These are phyloP conservation scores for Penicillium psychrofluorescens DNA, from an alignment of 495 filamentous ascomycete species.

Conservation along the genomic window DNA sequence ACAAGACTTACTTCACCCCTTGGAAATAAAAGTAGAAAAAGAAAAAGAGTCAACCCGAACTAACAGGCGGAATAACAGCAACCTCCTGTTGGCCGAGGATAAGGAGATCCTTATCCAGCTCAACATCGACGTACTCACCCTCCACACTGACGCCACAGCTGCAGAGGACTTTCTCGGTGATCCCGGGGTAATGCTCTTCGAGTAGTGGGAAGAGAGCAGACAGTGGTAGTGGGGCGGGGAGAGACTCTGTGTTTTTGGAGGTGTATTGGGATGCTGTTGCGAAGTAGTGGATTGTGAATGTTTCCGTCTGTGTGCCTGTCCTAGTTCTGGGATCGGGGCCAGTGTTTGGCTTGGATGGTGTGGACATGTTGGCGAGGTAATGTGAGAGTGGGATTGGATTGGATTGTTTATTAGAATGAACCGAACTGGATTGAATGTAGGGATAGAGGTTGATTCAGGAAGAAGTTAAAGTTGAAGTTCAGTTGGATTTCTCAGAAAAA, in stretches of 20 bases:
- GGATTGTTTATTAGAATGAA: too few species aligned
- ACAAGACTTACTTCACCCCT: background rate
- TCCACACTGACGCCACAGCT: constrained; percentile 84
- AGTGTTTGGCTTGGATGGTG: too few species aligned
- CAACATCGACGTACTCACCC: constrained; percentile 76
- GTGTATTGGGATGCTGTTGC: constrained; percentile 71
- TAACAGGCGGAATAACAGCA: constrained; percentile 94
- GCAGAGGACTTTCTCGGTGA: constrained; percentile 60
- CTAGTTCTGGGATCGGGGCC: background rate
- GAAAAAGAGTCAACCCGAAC: constrained; percentile 38
- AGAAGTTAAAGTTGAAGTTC: too few species aligned
- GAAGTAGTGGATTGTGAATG: constrained; percentile 83
- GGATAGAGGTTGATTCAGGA: too few species aligned
- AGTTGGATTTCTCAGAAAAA: too few species aligned
- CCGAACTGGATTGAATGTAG: too few species aligned
- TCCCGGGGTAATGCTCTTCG: constrained; percentile 77
- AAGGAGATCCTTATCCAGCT: constrained; percentile 27
- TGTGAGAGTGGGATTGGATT: too few species aligned
- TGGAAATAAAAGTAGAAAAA: background rate
- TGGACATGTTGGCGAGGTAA: too few species aligned
- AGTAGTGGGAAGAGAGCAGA: constrained; percentile 58
- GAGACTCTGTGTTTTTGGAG: constrained; percentile 56
- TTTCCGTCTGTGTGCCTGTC: background rate
- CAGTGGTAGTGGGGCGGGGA: constrained; percentile 67
- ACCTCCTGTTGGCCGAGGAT: constrained; percentile 83